These are phyloP conservation scores for Didymella pinodella DNA, from an alignment of 2,329 filamentous ascomycete species.

Conservation along the genomic window DNA sequence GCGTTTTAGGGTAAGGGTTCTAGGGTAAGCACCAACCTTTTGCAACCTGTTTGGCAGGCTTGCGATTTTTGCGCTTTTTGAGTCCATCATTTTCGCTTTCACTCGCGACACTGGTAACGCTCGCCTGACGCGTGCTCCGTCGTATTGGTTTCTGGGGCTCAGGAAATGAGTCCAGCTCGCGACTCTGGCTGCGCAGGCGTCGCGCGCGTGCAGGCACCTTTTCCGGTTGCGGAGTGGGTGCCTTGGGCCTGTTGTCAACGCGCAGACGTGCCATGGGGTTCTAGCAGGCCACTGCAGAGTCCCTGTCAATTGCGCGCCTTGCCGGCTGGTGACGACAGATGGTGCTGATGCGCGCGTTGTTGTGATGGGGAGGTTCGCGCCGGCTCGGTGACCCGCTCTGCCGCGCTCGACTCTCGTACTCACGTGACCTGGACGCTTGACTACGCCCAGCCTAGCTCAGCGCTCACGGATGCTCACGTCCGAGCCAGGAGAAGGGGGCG, in stretches of 20 bases:
- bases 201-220: constrained; percentile 38
- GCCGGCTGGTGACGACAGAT: background rate
- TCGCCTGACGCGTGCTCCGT: constrained; percentile 41
- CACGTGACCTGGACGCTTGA: constrained; percentile 26
- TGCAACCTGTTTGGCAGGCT: constrained; percentile 32
- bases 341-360: constrained; percentile 24
- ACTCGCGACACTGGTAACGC: constrained; percentile 40
- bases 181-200: constrained; percentile 52
- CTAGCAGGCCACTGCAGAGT: constrained; percentile 5
- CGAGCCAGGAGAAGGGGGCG: constrained; percentile 35
- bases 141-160: constrained; percentile 33
- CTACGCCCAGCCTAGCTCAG: constrained; percentile 19
- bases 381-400: constrained; percentile 10
- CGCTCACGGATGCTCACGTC: background rate
- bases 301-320: constrained; percentile 1
- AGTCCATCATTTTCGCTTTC: constrained; percentile 32
- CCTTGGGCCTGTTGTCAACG: constrained; percentile 45
- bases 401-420: constrained; percentile 17
- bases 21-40: constrained; percentile 38
- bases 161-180: constrained; percentile 41
- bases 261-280: constrained; percentile 44
- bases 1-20: constrained; percentile 4
- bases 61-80: constrained; percentile 32
- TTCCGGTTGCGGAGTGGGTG: constrained; percentile 42
- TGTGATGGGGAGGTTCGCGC: constrained; percentile 20